Percentiles rank a stretch among this genome's conserved stretches.
Evolutionary conservation across 805 yeast species (phyloP).

Genomic region (Kodamaea laetipori): DNA sequence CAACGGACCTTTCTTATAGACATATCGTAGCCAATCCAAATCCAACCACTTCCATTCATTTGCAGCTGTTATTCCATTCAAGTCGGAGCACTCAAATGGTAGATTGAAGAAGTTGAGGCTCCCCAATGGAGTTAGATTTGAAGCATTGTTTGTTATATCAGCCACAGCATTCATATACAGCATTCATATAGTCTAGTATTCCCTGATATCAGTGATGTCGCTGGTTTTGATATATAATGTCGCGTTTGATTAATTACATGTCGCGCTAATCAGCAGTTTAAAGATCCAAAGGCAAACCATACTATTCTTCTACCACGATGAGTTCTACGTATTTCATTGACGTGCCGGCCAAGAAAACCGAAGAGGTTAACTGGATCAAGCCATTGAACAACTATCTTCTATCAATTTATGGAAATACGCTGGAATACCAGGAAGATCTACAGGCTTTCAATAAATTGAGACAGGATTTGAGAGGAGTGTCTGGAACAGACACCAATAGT

Average conservation of each 20-base stretch:
- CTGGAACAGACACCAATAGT: constrained; percentile 43
- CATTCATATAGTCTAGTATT: neutral
- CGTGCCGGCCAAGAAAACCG: constrained; percentile 46
- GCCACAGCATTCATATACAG: constrained; percentile 1
- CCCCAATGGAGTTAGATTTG: constrained; percentile 50
- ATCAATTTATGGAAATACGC: constrained; percentile 61
- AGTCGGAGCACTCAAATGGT: constrained; percentile 42
- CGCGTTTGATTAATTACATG: no score
- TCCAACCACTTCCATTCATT: constrained; percentile 58
- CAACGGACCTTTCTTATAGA: neutral
- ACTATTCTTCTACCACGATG: neutral
- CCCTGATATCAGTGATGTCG: no score
- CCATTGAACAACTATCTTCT: constrained; percentile 61
- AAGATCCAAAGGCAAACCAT: neutral
- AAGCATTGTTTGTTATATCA: constrained; percentile 42
- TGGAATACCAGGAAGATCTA: constrained; percentile 61
- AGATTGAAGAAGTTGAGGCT: constrained; percentile 44
- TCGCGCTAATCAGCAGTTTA: no score
- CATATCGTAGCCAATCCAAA: constrained; percentile 38
- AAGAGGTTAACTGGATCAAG: constrained; percentile 63
- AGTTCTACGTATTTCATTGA: constrained; percentile 13
- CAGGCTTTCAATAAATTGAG: constrained; percentile 57
- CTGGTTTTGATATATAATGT: neutral
- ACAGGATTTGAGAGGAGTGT: constrained; percentile 54
- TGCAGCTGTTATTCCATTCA: constrained; percentile 24